These are phyloP conservation scores for Dichomitus squalens DNA, from an alignment of 1,284 basidiomycete genomes.

Conservation along the genomic window DNA sequence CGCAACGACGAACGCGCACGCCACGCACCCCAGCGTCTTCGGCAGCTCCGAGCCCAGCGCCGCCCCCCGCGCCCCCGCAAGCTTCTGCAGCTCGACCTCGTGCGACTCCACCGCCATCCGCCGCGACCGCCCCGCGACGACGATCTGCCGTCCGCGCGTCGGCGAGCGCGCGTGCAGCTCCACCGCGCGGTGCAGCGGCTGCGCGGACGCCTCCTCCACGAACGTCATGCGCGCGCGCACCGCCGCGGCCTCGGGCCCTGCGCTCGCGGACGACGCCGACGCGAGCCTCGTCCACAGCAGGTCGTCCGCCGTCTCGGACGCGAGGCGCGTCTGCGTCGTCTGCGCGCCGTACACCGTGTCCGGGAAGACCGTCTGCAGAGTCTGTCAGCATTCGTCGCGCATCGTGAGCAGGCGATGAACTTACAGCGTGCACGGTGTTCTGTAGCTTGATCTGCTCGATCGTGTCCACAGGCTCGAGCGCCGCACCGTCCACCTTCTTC, in stretches of 20 bases:
- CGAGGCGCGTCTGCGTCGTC: constrained; percentile 63
- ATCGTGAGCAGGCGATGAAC: background rate
- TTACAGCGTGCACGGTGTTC: constrained; percentile 10
- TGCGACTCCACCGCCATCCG: constrained; percentile 63
- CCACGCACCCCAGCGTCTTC: constrained; percentile 28
- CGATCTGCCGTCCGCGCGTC: constrained; percentile 47
- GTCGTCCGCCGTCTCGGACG: constrained; percentile 77
- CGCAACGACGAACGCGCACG: constrained; percentile 27
- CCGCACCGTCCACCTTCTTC: constrained; percentile 41
- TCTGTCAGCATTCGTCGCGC: background rate
- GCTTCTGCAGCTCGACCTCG: constrained; percentile 50
- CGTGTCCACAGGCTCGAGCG: constrained; percentile 34
- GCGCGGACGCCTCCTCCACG: constrained; percentile 43
- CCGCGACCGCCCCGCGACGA: constrained; percentile 76
- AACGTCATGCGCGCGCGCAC: constrained; percentile 64
- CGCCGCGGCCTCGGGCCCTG: constrained; percentile 34
- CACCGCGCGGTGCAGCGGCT: constrained; percentile 59
- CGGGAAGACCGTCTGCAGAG: constrained; percentile 48
- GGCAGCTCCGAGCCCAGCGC: constrained; percentile 21
- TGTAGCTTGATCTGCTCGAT: constrained; percentile 35
- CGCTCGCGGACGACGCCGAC: constrained; percentile 25
- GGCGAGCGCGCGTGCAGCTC: constrained; percentile 39
- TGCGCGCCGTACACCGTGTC: constrained; percentile 71
- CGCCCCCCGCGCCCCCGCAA: constrained; percentile 22
- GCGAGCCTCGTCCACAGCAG: constrained; percentile 65